These are phyloP conservation scores for Backusella australiensis DNA, from an alignment of 192 early-diverging fungal species.

Conservation along the genomic window DNA sequence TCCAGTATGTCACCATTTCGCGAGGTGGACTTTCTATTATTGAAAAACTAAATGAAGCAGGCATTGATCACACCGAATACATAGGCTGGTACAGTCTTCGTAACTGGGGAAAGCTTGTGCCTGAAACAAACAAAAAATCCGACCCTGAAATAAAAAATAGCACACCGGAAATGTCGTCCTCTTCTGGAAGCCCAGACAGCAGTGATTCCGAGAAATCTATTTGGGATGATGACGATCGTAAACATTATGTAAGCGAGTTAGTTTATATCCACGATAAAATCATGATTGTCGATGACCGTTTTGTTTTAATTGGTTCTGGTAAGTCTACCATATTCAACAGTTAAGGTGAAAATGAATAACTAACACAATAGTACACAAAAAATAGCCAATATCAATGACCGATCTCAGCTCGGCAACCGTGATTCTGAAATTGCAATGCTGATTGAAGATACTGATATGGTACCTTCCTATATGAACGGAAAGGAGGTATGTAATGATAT, in stretches of 20 bases:
- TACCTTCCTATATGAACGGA: constrained; percentile 70
- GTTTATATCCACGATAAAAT: constrained; percentile 87
- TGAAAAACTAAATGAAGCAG: constrained; percentile 52
- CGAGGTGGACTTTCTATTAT: constrained; percentile 70
- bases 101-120: constrained; percentile 55
- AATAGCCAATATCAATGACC: constrained; percentile 14
- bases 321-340: background rate
- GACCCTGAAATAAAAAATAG: background rate
- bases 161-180: background rate
- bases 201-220: background rate
- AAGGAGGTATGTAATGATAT: constrained; percentile 27
- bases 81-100: constrained; percentile 75
- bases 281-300: constrained; percentile 87
- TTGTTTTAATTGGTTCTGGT: constrained; percentile 77
- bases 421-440: constrained; percentile 52
- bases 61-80: constrained; percentile 61
- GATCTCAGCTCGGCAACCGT: constrained; percentile 6
- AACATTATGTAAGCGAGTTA: constrained; percentile 73
- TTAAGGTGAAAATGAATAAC: background rate
- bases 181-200: background rate
- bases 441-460: constrained; percentile 70
- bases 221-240: constrained; percentile 21
- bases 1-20: constrained; percentile 75
- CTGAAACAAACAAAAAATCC: background rate
- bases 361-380: background rate